Conservation (phyloP, 1,284 basidiomycete species). For the Volvariella surrecta region DNA sequence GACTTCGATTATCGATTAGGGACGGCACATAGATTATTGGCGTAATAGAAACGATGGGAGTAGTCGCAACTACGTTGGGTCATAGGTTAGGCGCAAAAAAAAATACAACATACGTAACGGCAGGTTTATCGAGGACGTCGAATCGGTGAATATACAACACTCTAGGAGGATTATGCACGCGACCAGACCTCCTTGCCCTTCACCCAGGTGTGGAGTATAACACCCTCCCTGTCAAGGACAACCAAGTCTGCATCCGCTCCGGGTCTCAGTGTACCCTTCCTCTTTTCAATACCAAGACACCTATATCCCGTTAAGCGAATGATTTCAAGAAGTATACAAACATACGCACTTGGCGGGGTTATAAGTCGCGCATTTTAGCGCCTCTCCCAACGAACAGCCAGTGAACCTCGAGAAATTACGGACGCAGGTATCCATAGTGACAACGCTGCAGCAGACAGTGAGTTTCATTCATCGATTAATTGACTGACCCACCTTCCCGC, state of each 20-base stretch:
- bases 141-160: neutral
- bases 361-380: conserved; percentile 77
- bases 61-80: too few relatives aligned
- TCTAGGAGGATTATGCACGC: conserved; percentile 2
- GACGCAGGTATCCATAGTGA: conserved; percentile 77
- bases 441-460: conserved; percentile 38
- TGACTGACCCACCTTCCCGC: conserved; percentile 59
- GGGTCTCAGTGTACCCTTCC: conserved; percentile 71
- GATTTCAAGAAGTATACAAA: conserved; percentile 1
- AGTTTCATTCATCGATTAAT: conserved; percentile 8
- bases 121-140: too few relatives aligned
- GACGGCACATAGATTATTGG: too few relatives aligned
- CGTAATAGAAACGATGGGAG: too few relatives aligned
- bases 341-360: conserved; percentile 65
- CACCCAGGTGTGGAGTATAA: conserved; percentile 75
- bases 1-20: too few relatives aligned
- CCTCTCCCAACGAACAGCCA: conserved; percentile 72
- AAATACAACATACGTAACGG: too few relatives aligned
- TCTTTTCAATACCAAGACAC: conserved; percentile 70
- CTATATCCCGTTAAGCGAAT: conserved; percentile 21
- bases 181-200: conserved; percentile 66
- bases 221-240: conserved; percentile 62
- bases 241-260: conserved; percentile 82
- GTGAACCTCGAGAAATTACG: conserved; percentile 81
- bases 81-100: too few relatives aligned